phyloP scores from a whole-genome alignment of 345 rosid genomes.

The Lepidium sativum region DNA sequence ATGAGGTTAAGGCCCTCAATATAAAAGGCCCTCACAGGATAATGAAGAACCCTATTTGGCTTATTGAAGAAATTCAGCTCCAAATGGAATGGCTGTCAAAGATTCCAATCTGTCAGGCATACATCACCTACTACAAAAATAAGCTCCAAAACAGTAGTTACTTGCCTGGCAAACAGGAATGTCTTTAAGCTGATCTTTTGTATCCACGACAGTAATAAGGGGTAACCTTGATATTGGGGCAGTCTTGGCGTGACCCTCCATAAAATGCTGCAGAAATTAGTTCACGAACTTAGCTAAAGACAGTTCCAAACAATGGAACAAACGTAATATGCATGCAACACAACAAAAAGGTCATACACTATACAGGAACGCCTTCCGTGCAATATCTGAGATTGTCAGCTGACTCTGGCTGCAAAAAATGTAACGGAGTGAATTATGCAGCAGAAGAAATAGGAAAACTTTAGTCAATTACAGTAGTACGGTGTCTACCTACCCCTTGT shows the following conservation, averaged over 20 bases:
- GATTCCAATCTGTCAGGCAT: constrained; percentile 28
- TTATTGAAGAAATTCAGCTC: constrained; percentile 93
- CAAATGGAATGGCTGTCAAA: constrained; percentile 87
- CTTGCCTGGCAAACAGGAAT: constrained; percentile 84
- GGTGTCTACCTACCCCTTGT: constrained; percentile 64
- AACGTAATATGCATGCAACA: not conserved
- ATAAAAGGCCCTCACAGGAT: constrained; percentile 87
- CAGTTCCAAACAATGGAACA: not conserved
- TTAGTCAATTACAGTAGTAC: not conserved
- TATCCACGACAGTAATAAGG: constrained; percentile 59
- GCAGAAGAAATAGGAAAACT: not conserved
- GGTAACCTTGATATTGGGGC: constrained; percentile 92
- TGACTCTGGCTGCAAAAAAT: constrained; percentile 61
- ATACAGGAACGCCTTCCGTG: constrained; percentile 96
- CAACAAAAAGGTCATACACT: constrained; percentile 53
- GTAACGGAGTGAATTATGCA: constrained; percentile 1
- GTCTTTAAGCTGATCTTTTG: constrained; percentile 70
- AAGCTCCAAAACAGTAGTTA: constrained; percentile 6
- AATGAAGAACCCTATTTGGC: constrained; percentile 92
- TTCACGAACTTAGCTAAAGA: constrained; percentile 7
- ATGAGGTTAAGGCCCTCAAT: constrained; percentile 76
- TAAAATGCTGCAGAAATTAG: constrained; percentile 63
- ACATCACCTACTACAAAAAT: constrained; percentile 13
- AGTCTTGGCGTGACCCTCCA: constrained; percentile 97
- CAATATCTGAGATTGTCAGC: constrained; percentile 82